Percentiles rank a stretch among this genome's conserved stretches.
phyloP scores from a whole-genome alignment of 2,329 filamentous ascomycete genomes.

The Apiospora arundinis region DNA sequence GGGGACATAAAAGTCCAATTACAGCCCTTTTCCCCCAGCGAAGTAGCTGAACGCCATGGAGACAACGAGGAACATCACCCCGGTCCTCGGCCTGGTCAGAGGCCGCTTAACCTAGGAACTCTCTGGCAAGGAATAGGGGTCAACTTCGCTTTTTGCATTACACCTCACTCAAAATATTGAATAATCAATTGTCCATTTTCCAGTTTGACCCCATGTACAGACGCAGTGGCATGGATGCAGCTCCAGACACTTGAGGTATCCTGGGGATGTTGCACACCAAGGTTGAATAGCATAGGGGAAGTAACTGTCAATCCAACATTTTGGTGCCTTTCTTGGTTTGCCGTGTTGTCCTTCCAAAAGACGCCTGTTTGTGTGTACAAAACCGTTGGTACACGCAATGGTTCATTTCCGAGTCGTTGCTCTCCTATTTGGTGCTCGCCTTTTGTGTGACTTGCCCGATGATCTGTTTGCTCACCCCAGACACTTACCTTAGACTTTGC shows the following conservation, averaged over 20 bases:
- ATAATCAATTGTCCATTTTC: too few relatives aligned
- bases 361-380: too few relatives aligned
- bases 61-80: not conserved
- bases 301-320: not conserved
- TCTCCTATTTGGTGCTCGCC: not conserved
- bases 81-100: too few relatives aligned
- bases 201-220: too few relatives aligned
- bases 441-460: not conserved
- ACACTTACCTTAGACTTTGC: too few relatives aligned
- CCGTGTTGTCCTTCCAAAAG: not conserved
- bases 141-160: not conserved
- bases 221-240: too few relatives aligned
- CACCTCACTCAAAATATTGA: too few relatives aligned
- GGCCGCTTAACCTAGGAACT: too few relatives aligned
- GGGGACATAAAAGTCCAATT: not conserved
- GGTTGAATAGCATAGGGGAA: not conserved
- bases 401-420: not conserved
- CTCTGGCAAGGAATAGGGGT: not conserved
- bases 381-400: not conserved
- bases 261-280: not conserved
- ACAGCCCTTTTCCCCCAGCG: not conserved
- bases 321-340: not conserved
- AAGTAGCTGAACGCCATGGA: not conserved
- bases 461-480: not conserved
- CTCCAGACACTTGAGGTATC: not conserved